Conservation (phyloP, 257 asterid genomes). For the Solanum pimpinellifolium region DNA sequence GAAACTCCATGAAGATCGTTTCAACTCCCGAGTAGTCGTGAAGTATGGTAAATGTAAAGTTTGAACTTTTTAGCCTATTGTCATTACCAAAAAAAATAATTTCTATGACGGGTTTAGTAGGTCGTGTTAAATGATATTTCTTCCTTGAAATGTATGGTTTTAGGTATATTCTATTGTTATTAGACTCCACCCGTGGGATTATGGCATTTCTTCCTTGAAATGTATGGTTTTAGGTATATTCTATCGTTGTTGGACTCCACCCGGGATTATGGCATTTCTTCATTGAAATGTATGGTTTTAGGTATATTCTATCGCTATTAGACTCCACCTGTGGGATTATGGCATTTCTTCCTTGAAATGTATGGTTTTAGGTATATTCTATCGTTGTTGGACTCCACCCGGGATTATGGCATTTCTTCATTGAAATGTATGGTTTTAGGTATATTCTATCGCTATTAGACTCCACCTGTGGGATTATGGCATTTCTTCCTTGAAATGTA, state of each 20-base stretch:
- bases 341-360: not conserved
- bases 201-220: too few relatives aligned
- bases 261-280: not conserved
- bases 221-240: too few relatives aligned
- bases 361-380: not conserved
- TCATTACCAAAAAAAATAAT: not conserved
- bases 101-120: not conserved
- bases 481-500: not conserved
- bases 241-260: too few relatives aligned
- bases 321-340: too few relatives aligned
- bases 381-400: rapidly evolving
- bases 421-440: too few relatives aligned
- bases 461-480: too few relatives aligned
- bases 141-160: not conserved
- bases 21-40: not conserved
- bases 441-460: too few relatives aligned
- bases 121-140: not conserved
- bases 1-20: not conserved
- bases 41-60: not conserved
- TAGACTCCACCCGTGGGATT: not conserved
- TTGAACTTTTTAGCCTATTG: not conserved
- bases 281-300: too few relatives aligned
- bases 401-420: not conserved
- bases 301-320: too few relatives aligned
- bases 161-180: not conserved